These are phyloP conservation scores for Lactarius sanguifluus DNA, from an alignment of 768 basidiomycete genomes.

Conservation along the genomic window DNA sequence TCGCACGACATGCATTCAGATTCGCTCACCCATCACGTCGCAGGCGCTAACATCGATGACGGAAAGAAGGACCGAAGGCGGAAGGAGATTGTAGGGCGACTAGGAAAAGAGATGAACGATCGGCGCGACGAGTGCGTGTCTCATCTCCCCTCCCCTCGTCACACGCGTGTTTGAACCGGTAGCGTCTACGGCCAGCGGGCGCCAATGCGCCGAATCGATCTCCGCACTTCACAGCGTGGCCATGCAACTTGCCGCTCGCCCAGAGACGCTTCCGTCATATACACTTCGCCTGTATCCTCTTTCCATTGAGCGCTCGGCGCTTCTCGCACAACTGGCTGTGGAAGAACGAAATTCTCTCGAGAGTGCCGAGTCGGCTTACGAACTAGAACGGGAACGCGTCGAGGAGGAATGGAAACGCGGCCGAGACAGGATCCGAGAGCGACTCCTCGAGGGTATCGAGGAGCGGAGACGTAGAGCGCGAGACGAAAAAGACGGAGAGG, in stretches of 20 bases:
- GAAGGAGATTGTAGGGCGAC: conserved; percentile 66
- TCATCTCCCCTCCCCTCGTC: conserved; percentile 13
- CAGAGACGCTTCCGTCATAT: conserved; percentile 64
- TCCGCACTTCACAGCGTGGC: conserved; percentile 57
- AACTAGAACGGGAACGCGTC: conserved; percentile 74
- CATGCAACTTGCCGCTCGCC: conserved; percentile 64
- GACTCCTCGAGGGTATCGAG: conserved; percentile 81
- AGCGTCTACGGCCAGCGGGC: conserved; percentile 42
- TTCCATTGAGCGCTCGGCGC: conserved; percentile 73
- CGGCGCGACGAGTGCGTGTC: conserved; percentile 68
- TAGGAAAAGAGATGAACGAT: conserved; percentile 72
- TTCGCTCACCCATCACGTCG: conserved; percentile 8
- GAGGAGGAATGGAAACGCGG: conserved; percentile 83
- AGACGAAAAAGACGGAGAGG: conserved; percentile 89
- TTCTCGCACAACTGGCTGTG: conserved; percentile 60
- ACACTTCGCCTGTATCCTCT: conserved; percentile 70
- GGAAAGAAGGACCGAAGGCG: conserved; percentile 63
- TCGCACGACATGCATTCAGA: neutral
- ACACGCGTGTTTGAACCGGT: conserved; percentile 18
- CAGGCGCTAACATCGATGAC: conserved; percentile 40
- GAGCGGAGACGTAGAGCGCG: conserved; percentile 74
- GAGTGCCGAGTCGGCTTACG: conserved; percentile 65
- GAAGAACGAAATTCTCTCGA: conserved; percentile 72
- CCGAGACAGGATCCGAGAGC: conserved; percentile 69
- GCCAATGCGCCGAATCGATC: conserved; percentile 63